Evolutionary conservation across 148 eudicot species (phyloP), one percentile per base, ranked within the genome.

Genomic region (Camellia lanceoleosa): DNA sequence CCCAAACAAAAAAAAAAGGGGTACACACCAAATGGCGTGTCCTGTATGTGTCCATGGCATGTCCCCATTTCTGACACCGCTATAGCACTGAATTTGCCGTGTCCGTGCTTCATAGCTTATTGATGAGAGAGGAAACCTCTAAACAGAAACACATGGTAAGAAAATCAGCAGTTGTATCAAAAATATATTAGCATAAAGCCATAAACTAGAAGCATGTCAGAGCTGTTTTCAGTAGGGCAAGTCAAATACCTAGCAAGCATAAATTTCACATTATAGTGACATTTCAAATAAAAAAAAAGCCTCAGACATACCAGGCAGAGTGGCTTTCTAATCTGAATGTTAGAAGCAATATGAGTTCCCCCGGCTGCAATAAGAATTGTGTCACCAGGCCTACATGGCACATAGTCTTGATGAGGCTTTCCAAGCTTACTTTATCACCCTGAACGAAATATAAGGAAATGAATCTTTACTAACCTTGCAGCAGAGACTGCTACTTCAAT

Each of bases 281-380:
- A 55, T 70, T 77, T 56, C 51, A 41, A 19, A 52, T 77, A 23
- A 42, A 19, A 78, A 78, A 14, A 47, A 67, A 20, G 38, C 15
- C 71, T 44, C n/a, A 0, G 78, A 63, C 84, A 82, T 92, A 96
- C 99, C 93, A 96, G 88, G 88, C 99, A 93, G 65, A 96, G 89
- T 73, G 97, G 98, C 88, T 93, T 96, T 63, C 87, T 87, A 51
- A 96, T 91, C 84, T 89, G 97, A 82, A 96, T 91, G 75, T 92
- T 90, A 64, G 92, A 93, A 58, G 94, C 90, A 81, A 83, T 64
- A 88, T 96, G 99, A 62, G 85, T 86, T 59, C 99, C 98, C 20
- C 99, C 99, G 59, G 98, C 89, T 64, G 90, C 91, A 83, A 96
- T 92, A 84, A 96, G 83, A 83, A 96, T 92, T 20, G 99, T 96